Evolutionary conservation across 2,329 filamentous ascomycete genomes (phyloP).

Genomic region (Penicillium sp.): DNA sequence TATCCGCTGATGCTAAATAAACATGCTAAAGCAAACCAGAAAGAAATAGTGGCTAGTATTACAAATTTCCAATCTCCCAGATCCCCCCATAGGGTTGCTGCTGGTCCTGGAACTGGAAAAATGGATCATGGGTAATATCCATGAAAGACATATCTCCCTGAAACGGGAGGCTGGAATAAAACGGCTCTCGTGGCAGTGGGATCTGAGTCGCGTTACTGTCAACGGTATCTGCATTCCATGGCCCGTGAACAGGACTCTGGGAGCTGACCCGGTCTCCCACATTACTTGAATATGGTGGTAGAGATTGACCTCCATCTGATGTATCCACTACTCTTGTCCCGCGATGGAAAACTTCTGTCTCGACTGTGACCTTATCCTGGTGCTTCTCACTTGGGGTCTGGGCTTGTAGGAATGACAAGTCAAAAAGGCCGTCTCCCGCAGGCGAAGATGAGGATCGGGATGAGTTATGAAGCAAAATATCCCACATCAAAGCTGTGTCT

Average conservation of each 20-base stretch:
- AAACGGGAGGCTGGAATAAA: conserved; percentile 22
- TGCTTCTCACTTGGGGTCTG: conserved; percentile 13
- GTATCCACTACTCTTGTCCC: conserved; percentile 29
- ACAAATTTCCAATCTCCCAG: conserved; percentile 37
- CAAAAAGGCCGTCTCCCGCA: conserved; percentile 27
- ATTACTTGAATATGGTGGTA: conserved; percentile 33
- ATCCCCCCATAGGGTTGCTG: conserved; percentile 30
- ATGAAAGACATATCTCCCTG: conserved; percentile 31
- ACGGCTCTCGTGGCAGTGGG: conserved; percentile 10
- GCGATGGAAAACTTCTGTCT: conserved; percentile 37
- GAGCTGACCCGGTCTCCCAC: conserved; percentile 8
- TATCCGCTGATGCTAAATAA: not conserved
- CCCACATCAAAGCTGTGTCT: conserved; percentile 37
- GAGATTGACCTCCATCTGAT: conserved; percentile 34
- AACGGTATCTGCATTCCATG: conserved; percentile 4
- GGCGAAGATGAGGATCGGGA: conserved; percentile 8
- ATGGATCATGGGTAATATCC: conserved; percentile 34
- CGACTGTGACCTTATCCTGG: conserved; percentile 24
- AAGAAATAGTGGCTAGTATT: not conserved
- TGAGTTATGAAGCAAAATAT: conserved; percentile 33
- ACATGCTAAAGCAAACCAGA: not conserved
- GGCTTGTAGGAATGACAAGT: conserved; percentile 24
- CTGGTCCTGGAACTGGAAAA: conserved; percentile 36
- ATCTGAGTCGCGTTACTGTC: conserved; percentile 6
- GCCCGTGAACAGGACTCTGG: conserved; percentile 14